These are phyloP conservation scores for Penicillium oxalicum DNA, from an alignment of 2,329 filamentous ascomycete genomes.

Conservation along the genomic window DNA sequence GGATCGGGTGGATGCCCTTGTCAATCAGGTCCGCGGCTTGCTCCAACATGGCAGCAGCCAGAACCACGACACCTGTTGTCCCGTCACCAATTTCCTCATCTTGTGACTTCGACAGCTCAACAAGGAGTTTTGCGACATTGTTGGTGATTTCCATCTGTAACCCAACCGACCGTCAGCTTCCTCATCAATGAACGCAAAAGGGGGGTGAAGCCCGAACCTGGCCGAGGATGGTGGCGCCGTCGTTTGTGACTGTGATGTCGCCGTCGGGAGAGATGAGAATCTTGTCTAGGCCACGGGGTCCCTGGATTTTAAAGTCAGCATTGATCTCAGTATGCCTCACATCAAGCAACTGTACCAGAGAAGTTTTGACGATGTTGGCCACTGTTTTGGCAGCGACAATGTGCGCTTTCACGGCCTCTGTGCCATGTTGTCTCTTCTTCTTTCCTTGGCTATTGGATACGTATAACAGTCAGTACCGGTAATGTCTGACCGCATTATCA, in stretches of 20 bases:
- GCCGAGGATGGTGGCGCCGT: slow-evolving; percentile 92
- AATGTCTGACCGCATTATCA: neutral
- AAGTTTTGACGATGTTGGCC: slow-evolving; percentile 95
- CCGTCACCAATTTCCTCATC: slow-evolving; percentile 98
- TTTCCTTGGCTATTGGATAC: slow-evolving; percentile 68
- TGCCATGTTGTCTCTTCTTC: slow-evolving; percentile 95
- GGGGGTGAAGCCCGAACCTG: slow-evolving; percentile 44
- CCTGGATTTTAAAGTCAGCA: slow-evolving; percentile 40
- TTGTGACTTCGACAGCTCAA: slow-evolving; percentile 96
- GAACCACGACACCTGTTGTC: slow-evolving; percentile 93
- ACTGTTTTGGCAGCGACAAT: slow-evolving; percentile 95
- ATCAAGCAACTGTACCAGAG: slow-evolving; percentile 53
- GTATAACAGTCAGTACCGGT: slow-evolving; percentile 21
- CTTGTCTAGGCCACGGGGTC: slow-evolving; percentile 94
- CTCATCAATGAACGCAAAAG: slow-evolving; percentile 1
- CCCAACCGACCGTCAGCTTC: slow-evolving; percentile 13
- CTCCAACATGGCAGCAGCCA: slow-evolving; percentile 90
- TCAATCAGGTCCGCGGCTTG: slow-evolving; percentile 97
- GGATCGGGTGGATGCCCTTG: slow-evolving; percentile 98
- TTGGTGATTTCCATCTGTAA: slow-evolving; percentile 93
- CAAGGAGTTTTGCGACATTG: slow-evolving; percentile 93
- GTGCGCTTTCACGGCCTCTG: slow-evolving; percentile 95
- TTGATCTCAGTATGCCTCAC: neutral
- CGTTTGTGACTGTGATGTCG: slow-evolving; percentile 98
- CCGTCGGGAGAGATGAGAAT: slow-evolving; percentile 98